Percentiles rank a stretch among this genome's conserved stretches.
Conservation (phyloP, 1,284 basidiomycete genomes). For the Pseudozyma hubeiensis region DNA sequence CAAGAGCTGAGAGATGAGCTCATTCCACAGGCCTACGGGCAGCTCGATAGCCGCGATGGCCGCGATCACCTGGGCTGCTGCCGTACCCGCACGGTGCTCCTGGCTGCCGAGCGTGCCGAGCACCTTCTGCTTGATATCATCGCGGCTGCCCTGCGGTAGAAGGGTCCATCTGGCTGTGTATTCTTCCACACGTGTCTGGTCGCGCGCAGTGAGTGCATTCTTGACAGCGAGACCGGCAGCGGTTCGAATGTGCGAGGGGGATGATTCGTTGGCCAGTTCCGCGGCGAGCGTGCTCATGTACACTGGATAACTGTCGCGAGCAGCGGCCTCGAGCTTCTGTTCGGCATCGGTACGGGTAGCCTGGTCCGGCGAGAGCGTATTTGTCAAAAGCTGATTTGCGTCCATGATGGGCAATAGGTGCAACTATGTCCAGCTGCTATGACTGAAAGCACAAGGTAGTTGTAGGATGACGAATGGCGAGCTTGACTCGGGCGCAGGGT, state of each 20-base stretch:
- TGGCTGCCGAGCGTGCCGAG: conserved; percentile 84
- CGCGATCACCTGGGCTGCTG: conserved; percentile 91
- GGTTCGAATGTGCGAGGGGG: conserved; percentile 79
- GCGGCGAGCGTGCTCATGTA: conserved; percentile 65
- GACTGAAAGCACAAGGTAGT: conserved; percentile 1
- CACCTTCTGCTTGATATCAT: conserved; percentile 88
- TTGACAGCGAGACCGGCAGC: conserved; percentile 96
- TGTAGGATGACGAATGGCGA: not conserved
- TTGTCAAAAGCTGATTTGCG: conserved; percentile 66
- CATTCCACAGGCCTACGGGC: conserved; percentile 86
- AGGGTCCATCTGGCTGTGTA: conserved; percentile 76
- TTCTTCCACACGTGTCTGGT: conserved; percentile 73
- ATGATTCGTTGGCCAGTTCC: conserved; percentile 61
- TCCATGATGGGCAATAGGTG: conserved; percentile 51
- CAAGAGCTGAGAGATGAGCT: conserved; percentile 87
- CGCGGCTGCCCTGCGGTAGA: conserved; percentile 77
- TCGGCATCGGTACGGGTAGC: conserved; percentile 63
- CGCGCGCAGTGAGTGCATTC: conserved; percentile 90
- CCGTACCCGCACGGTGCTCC: conserved; percentile 80
- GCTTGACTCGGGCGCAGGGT: not conserved
- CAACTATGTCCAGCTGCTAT: conserved; percentile 4
- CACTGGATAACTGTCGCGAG: conserved; percentile 63
- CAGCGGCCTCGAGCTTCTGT: conserved; percentile 64
- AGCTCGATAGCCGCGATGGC: conserved; percentile 94
- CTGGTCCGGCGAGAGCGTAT: conserved; percentile 67